Percentiles rank a stretch among this genome's conserved stretches.
Evolutionary conservation across 208 protist genomes (phyloP).

Genomic region (Acanthamoeba lenticulata): DNA sequence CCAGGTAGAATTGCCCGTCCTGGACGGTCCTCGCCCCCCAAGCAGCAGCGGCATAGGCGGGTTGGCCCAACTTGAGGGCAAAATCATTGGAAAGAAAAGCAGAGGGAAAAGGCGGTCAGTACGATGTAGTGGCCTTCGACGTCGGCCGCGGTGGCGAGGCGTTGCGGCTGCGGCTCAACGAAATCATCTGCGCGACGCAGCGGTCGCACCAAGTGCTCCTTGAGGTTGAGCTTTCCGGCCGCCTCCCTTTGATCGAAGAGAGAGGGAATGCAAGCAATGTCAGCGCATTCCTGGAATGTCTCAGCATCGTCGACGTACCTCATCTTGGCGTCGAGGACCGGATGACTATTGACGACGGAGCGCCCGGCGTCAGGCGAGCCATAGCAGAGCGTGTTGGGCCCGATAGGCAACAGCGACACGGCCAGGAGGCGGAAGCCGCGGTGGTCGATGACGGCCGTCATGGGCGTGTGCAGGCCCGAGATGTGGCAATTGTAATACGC

Average conservation of each 20-base stretch:
- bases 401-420: slow-evolving; percentile 15
- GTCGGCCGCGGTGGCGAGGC: slow-evolving; percentile 5
- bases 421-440: slow-evolving; percentile 16
- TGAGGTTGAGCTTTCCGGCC: slow-evolving; percentile 41
- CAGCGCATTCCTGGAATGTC: too few species aligned
- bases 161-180: too few species aligned
- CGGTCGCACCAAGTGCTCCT: not conserved
- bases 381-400: not conserved
- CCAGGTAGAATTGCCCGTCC: slow-evolving; percentile 17
- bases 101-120: not conserved
- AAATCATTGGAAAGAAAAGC: too few species aligned
- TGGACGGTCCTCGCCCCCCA: too few species aligned
- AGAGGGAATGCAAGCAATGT: too few species aligned
- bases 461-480: slow-evolving; percentile 7
- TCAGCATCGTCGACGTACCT: too few species aligned
- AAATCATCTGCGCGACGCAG: too few species aligned
- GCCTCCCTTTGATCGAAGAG: too few species aligned
- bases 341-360: not conserved
- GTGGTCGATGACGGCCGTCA: slow-evolving; percentile 17
- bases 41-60: not conserved
- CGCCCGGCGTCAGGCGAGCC: not conserved
- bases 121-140: slow-evolving; percentile 34
- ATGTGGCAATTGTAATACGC: slow-evolving; percentile 55
- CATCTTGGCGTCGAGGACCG: not conserved
- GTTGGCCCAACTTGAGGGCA: too few species aligned